These are phyloP conservation scores for Picochlorum sp. DNA, from an alignment of 139 green algal species.

Conservation along the genomic window DNA sequence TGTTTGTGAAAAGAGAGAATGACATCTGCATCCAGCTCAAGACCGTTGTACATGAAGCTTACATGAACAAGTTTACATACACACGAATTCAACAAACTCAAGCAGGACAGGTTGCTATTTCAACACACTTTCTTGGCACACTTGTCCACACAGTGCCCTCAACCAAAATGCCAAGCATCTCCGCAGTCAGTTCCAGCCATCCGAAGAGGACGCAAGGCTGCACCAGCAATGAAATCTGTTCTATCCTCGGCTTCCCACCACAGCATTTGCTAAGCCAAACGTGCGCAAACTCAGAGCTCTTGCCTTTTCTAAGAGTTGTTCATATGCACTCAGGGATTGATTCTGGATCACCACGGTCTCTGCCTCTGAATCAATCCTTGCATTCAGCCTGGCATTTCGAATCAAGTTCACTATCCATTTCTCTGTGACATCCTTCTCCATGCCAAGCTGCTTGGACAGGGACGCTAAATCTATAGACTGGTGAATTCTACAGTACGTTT, in stretches of 20 bases:
- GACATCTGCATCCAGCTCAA: too few species aligned
- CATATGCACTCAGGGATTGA: slow-evolving; percentile 52
- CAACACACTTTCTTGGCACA: too few species aligned
- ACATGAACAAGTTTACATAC: too few species aligned
- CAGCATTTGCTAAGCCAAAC: slow-evolving; percentile 82
- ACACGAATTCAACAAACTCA: too few species aligned
- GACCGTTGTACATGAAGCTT: too few species aligned
- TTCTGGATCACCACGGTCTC: slow-evolving; percentile 92
- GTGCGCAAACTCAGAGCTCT: slow-evolving; percentile 76
- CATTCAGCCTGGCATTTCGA: slow-evolving; percentile 83
- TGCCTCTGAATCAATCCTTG: slow-evolving; percentile 89
- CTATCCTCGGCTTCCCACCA: slow-evolving; percentile 39
- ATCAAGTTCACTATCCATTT: slow-evolving; percentile 96
- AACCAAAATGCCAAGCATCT: too few species aligned
- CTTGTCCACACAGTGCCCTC: too few species aligned
- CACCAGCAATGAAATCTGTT: too few species aligned
- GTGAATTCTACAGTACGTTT: slow-evolving; percentile 90
- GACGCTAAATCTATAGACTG: slow-evolving; percentile 82
- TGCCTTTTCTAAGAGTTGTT: slow-evolving; percentile 78
- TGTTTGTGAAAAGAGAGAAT: too few species aligned
- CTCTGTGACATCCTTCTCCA: slow-evolving; percentile 74
- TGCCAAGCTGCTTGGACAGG: slow-evolving; percentile 77
- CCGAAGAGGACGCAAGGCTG: too few species aligned
- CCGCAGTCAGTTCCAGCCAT: too few species aligned
- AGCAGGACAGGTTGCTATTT: too few species aligned